Base-by-base conservation (phyloP, 2,329 filamentous ascomycete species). In the Aspergillus sp. region DNA sequence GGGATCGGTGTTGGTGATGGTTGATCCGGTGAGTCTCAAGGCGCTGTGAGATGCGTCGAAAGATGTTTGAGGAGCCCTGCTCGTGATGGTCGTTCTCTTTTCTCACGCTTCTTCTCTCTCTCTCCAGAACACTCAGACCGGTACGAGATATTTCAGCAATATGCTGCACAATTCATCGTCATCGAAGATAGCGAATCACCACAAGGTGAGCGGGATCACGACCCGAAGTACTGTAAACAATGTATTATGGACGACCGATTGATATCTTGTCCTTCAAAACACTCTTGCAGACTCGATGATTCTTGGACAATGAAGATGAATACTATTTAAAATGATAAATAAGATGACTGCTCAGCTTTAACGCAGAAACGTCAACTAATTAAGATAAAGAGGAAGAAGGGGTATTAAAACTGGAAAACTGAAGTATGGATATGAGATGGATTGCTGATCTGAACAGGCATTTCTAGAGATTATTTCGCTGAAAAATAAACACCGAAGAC, bases 41-140 rank as follows among this genome's bases (percentile, higher is more conserved):
- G 38, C 47, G 50, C 48, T 46, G 50, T 50, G 23, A 9, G 35
- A 23, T 37, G 17, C 19, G 15, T 19, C 7, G 37, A 39, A 20
- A 20, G 37, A 20, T 9, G 19, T 20, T 30, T 10, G 25, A 30
- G 17, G 10, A 20, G 37, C 9, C 17, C 37, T 39, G 17, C 37
- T 39, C 15, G 13, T 12, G 10, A 7, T 39, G 19, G 10, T 39
- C 37, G 9, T 20, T 20, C 37, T 10, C 37, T 39, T 22, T 22
- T 5, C 15, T 35, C 15, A 15, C 15, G 13, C 17, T 12, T 27
- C 35, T 4, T 25, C 13, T 19, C 32, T 22, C 17, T 19, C 23
- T 43, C 33, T 39, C 35, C 23, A 22, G 17, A 39, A 22, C 37
- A 23, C 25, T 23, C 38, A 23, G 4, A 9, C 39, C 12, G 9